Evolutionary conservation across 2,329 filamentous ascomycete genomes (phyloP).

Genomic region (Paracoccidioides brasiliensis): DNA sequence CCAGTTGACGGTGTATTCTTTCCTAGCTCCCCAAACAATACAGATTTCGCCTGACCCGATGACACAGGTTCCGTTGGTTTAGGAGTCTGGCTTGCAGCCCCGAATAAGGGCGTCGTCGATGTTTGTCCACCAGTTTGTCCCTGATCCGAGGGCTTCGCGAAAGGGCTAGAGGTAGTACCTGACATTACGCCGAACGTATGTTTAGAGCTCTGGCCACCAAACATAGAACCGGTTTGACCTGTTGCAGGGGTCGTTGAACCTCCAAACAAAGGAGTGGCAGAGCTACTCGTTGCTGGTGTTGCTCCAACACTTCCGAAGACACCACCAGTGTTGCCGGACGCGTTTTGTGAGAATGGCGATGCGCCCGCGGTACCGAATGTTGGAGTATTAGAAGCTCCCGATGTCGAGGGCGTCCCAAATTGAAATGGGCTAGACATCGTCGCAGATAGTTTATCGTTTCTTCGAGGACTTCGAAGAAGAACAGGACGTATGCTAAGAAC

Average conservation of each 20-base stretch:
- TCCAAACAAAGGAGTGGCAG: slow-evolving; percentile 6
- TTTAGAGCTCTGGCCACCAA: slow-evolving; percentile 4
- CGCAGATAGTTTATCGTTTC: neutral
- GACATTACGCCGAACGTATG: slow-evolving; percentile 5
- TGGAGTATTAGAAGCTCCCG: slow-evolving; percentile 17
- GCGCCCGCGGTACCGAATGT: slow-evolving; percentile 1
- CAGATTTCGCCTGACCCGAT: slow-evolving; percentile 19
- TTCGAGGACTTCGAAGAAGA: too few relatives aligned
- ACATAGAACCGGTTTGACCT: slow-evolving; percentile 5
- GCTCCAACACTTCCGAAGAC: slow-evolving; percentile 12
- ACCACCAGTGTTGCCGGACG: slow-evolving; percentile 4
- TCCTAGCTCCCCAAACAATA: slow-evolving; percentile 22
- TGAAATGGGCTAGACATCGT: slow-evolving; percentile 24
- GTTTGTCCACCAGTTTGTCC: slow-evolving; percentile 15
- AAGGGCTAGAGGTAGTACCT: slow-evolving; percentile 19
- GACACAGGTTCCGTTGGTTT: slow-evolving; percentile 24
- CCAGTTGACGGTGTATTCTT: slow-evolving; percentile 13
- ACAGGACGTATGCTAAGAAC: too few relatives aligned
- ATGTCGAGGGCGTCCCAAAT: slow-evolving; percentile 27
- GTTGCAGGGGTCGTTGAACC: neutral
- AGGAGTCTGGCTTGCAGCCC: slow-evolving; percentile 22
- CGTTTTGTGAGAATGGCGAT: slow-evolving; percentile 7
- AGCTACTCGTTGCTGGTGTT: slow-evolving; percentile 1
- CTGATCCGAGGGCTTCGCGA: slow-evolving; percentile 19
- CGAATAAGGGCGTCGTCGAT: slow-evolving; percentile 18